Percentiles rank a stretch among this genome's conserved stretches.
Evolutionary conservation across 208 protist genomes (phyloP).

Genomic region (Wallacemonas rigidus): DNA sequence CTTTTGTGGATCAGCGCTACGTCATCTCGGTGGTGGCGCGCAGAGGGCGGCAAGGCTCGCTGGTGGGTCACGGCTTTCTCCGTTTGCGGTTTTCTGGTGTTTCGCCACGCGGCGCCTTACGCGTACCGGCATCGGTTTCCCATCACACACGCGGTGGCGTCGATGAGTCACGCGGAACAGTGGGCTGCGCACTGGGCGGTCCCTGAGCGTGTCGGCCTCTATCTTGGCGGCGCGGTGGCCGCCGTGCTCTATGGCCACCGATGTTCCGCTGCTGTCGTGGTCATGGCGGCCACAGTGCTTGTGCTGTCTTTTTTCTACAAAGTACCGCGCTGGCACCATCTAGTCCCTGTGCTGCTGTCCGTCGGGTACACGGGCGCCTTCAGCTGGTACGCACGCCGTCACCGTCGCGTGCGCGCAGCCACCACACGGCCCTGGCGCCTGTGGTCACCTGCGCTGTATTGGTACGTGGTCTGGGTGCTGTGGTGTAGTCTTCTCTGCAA

Average conservation of each 20-base stretch:
- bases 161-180: conserved; percentile 35
- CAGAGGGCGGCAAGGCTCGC: background rate
- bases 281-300: background rate
- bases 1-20: background rate
- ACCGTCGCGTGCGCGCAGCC: background rate
- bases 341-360: conserved; percentile 33
- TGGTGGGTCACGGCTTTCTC: conserved; percentile 10
- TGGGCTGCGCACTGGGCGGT: conserved; percentile 6
- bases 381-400: background rate
- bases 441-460: conserved; percentile 17
- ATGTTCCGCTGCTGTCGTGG: background rate
- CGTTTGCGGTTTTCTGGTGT: conserved; percentile 25
- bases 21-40: background rate
- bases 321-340: conserved; percentile 51
- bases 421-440: background rate
- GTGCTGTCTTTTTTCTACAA: conserved; percentile 33
- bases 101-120: conserved; percentile 36
- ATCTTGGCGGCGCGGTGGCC: conserved; percentile 19
- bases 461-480: conserved; percentile 47
- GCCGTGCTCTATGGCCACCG: background rate
- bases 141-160: conserved; percentile 58
- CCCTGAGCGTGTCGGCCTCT: conserved; percentile 29
- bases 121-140: conserved; percentile 50
- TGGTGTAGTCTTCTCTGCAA: conserved; percentile 65
- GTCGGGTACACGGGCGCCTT: conserved; percentile 7